These are phyloP conservation scores for Albophoma yamanashiensis DNA, from an alignment of 2,329 filamentous ascomycete species.

Conservation along the genomic window DNA sequence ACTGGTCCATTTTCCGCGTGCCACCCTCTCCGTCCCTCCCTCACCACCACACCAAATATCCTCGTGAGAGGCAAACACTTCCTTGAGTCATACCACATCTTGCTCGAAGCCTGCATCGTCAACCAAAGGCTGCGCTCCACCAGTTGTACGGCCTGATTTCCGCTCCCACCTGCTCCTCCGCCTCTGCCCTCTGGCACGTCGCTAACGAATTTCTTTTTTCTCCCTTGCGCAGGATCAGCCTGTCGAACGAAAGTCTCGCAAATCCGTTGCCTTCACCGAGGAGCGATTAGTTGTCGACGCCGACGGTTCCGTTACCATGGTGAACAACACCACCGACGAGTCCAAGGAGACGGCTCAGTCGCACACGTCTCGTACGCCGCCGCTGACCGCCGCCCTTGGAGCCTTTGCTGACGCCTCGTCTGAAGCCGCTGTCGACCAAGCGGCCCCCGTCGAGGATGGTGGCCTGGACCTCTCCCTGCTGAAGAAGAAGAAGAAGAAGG, in stretches of 20 bases:
- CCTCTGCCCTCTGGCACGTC: background rate
- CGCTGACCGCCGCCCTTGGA: slow-evolving; percentile 42
- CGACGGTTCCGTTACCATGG: slow-evolving; percentile 75
- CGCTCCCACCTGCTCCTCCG: background rate
- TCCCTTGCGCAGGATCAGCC: slow-evolving; percentile 13
- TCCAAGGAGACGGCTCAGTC: slow-evolving; percentile 73
- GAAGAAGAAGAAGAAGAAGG: slow-evolving; percentile 74
- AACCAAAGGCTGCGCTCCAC: background rate
- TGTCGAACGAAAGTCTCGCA: slow-evolving; percentile 62
- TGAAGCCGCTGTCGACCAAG: slow-evolving; percentile 34
- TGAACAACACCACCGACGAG: slow-evolving; percentile 62
- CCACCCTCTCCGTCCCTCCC: slow-evolving; percentile 3
- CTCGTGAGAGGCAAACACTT: background rate
- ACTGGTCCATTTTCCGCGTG: slow-evolving; percentile 4
- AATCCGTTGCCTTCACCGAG: slow-evolving; percentile 90
- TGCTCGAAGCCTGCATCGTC: background rate
- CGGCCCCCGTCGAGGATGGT: slow-evolving; percentile 37
- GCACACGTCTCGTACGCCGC: slow-evolving; percentile 60
- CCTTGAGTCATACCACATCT: background rate
- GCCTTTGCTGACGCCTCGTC: slow-evolving; percentile 40
- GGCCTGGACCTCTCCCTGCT: slow-evolving; percentile 53
- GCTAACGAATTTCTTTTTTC: slow-evolving; percentile 4
- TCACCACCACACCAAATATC: slow-evolving; percentile 2
- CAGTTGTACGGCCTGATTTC: background rate
- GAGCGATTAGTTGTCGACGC: slow-evolving; percentile 79